Base-by-base conservation (phyloP, 2,329 filamentous ascomycete genomes). In the Salinomyces thailandicus region DNA sequence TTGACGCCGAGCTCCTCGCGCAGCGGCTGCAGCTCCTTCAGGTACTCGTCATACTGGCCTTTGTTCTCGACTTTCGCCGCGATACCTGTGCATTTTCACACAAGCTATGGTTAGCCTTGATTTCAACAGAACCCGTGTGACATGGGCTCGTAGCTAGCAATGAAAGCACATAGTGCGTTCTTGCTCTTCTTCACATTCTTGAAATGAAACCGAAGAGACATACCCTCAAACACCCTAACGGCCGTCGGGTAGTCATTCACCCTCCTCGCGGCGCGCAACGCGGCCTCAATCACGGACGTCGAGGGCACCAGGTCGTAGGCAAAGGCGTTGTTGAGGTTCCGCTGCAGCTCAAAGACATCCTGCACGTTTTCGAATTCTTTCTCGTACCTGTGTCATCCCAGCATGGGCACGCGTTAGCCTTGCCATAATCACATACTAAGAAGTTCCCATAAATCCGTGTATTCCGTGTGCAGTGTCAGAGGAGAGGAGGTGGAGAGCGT, bases 11-110 rank as follows among this genome's bases (percentile, higher is more conserved):
- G 79, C 72, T 96, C 89, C 73, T 93, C 85, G 57, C 87, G 81
- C 58, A 96, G 73, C 48, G 81, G 73, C 73, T 93, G 85, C 53
- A 98, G 85, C 71, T 94, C 85, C 60, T 84, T 74, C 44, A 98
- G 79, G 69, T 93, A 95, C 72, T 94, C 81, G 60, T 95, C 76
- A 72, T 98, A 98, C 72, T 98, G 91, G 59, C 77, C 77, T 68
- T 85, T 81, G 78, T 93, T 98, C 77, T 98, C 91, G 54, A 96
- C 91, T 79, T 98, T 98, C 68, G 86, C 85, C 73, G 94, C 95
- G 76, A 98, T 82, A 60, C 89, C 87, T 94, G 57, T 58, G 39
- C 22, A 26, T n/a, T n/a, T n/a, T n/a, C n/a, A n/a, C n/a, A n/a
- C n/a, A n/a, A n/a, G n/a, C n/a, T n/a, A n/a, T n/a, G n/a, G n/a